Evolutionary conservation across 2,329 filamentous ascomycete genomes (phyloP).

Genomic region (Calonectria ilicicola): DNA sequence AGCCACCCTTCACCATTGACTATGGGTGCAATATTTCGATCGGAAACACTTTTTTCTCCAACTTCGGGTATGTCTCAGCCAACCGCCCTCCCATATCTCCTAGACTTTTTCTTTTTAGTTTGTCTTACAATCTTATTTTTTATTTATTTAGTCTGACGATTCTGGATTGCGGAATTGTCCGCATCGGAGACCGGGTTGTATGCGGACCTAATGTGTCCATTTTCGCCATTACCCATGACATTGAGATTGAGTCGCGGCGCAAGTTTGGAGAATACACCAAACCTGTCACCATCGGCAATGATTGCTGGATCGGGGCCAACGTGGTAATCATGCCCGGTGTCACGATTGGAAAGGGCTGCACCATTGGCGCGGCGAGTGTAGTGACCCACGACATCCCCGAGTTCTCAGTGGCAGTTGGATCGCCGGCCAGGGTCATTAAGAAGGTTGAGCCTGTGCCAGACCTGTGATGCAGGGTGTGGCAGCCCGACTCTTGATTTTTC

Average conservation of each 20-base stretch:
- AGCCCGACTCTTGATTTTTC: not conserved
- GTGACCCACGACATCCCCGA: conserved; percentile 61
- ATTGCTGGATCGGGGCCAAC: conserved; percentile 66
- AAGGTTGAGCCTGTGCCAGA: conserved; percentile 54
- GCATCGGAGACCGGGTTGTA: conserved; percentile 75
- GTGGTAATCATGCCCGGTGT: conserved; percentile 63
- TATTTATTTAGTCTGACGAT: conserved; percentile 61
- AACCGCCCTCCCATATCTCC: conserved; percentile 70
- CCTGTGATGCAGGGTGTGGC: conserved; percentile 22
- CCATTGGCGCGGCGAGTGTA: conserved; percentile 60
- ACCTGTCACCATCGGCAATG: conserved; percentile 61
- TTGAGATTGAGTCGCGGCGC: conserved; percentile 64
- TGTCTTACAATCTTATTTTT: not conserved
- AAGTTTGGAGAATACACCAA: conserved; percentile 58
- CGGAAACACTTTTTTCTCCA: conserved; percentile 71
- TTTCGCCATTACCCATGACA: conserved; percentile 77
- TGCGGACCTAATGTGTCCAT: conserved; percentile 79
- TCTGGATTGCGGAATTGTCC: conserved; percentile 77
- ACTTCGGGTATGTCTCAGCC: conserved; percentile 55
- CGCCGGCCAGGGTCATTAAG: conserved; percentile 60
- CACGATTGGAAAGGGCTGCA: conserved; percentile 63
- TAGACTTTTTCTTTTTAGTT: not conserved
- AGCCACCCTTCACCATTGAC: conserved; percentile 72
- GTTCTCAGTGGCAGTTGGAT: conserved; percentile 60
- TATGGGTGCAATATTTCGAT: conserved; percentile 74